A percentile compares a stretch with the other conserved stretches of the same genome.
Conservation (phyloP, 1,139 yeast species). For the Lodderomyces beijingensis region DNA sequence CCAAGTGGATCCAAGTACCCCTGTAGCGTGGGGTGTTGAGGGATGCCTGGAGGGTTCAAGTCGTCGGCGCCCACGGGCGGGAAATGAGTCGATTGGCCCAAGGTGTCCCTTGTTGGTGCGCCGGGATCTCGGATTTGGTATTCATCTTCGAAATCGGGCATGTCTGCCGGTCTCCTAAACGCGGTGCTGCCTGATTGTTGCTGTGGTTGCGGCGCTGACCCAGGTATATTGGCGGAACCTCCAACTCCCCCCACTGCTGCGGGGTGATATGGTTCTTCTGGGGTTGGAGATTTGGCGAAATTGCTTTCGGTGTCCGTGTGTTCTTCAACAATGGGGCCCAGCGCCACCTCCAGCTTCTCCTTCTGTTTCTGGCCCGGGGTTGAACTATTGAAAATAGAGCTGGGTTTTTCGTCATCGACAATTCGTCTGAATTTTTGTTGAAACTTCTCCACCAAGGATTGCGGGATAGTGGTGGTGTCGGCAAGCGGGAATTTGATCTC, state of each 20-base stretch:
- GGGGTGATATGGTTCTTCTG: slow-evolving; percentile 11
- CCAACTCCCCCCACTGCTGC: slow-evolving; percentile 5
- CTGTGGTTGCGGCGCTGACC: not conserved
- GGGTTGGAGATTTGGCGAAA: slow-evolving; percentile 9
- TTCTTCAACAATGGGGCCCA: slow-evolving; percentile 12
- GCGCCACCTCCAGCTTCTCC: slow-evolving; percentile 3
- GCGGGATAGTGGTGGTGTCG: slow-evolving; percentile 19
- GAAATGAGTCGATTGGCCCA: slow-evolving; percentile 9
- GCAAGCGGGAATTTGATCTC: slow-evolving; percentile 21
- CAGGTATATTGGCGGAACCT: slow-evolving; percentile 2
- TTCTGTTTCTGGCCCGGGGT: not conserved
- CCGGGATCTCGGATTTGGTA: slow-evolving; percentile 30
- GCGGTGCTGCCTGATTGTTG: not conserved
- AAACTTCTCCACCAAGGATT: slow-evolving; percentile 21
- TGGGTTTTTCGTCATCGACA: slow-evolving; percentile 13
- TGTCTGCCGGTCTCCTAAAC: slow-evolving; percentile 22
- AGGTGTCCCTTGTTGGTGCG: slow-evolving; percentile 6
- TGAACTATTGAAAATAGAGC: slow-evolving; percentile 9
- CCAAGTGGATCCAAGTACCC: slow-evolving; percentile 34
- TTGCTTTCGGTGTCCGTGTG: slow-evolving; percentile 12
- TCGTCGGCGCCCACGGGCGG: slow-evolving; percentile 49
- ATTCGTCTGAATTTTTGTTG: slow-evolving; percentile 16
- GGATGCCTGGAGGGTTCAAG: slow-evolving; percentile 46
- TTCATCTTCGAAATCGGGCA: slow-evolving; percentile 59
- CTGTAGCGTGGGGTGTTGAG: slow-evolving; percentile 37